These are phyloP conservation scores for Sclerotinia nivalis DNA, from an alignment of 2,329 filamentous ascomycete genomes.

Conservation along the genomic window DNA sequence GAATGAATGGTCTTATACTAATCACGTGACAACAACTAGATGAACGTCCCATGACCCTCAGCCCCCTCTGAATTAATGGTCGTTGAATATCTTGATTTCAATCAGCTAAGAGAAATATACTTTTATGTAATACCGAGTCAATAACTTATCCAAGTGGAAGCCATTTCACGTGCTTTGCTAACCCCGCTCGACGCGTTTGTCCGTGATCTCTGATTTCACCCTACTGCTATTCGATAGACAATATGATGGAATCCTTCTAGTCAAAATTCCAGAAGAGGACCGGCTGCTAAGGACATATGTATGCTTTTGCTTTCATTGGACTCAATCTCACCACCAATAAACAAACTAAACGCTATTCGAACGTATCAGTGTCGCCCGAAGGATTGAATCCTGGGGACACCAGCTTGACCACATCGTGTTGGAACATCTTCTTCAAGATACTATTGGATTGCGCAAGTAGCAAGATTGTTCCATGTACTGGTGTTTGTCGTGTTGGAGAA, in stretches of 20 bases:
- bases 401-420: background rate
- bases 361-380: background rate
- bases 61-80: background rate
- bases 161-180: background rate
- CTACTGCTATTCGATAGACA: background rate
- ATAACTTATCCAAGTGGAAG: background rate
- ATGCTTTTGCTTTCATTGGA: conserved; percentile 4
- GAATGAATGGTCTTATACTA: background rate
- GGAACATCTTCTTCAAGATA: too few species aligned
- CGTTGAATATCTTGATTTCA: background rate
- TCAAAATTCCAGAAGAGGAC: background rate
- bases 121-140: background rate
- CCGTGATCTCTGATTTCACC: background rate
- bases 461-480: background rate
- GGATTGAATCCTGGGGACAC: too few species aligned
- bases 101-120: too few species aligned
- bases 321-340: too few species aligned
- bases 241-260: accelerated
- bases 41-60: background rate
- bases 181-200: background rate
- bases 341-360: background rate
- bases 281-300: background rate
- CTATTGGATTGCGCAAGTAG: background rate
- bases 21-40: accelerated
- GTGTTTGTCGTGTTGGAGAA: background rate